A percentile compares a stretch with the other conserved stretches of the same genome.
These are phyloP conservation scores for Nakazawaea peltata DNA, from an alignment of 805 yeast species.

Conservation along the genomic window DNA sequence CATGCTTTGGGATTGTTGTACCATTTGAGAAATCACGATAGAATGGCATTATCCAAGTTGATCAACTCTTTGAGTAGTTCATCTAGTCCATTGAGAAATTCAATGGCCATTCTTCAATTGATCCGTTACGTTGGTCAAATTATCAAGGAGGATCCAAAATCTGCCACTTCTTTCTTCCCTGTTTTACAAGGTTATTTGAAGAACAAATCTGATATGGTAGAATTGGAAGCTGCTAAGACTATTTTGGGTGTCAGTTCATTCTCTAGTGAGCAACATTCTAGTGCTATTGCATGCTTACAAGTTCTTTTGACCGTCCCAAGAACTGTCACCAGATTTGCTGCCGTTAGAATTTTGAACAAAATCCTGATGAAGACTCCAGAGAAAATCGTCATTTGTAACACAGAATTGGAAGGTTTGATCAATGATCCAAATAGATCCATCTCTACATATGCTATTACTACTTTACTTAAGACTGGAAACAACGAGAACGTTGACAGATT, in stretches of 20 bases:
- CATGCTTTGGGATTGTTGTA: constrained; percentile 91
- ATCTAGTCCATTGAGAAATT: constrained; percentile 57
- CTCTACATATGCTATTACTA: constrained; percentile 95
- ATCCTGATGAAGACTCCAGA: constrained; percentile 79
- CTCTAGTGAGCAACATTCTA: constrained; percentile 55
- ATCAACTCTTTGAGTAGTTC: constrained; percentile 66
- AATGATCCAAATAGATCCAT: constrained; percentile 85
- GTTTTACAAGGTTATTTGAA: constrained; percentile 63
- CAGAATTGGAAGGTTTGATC: constrained; percentile 79
- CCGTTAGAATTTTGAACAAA: constrained; percentile 82
- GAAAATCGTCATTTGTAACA: constrained; percentile 68
- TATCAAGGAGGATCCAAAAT: constrained; percentile 61
- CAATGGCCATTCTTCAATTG: constrained; percentile 79
- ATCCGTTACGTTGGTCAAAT: constrained; percentile 75
- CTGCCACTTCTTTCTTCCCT: constrained; percentile 51
- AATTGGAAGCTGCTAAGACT: constrained; percentile 84
- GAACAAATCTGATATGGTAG: constrained; percentile 83
- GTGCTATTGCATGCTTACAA: constrained; percentile 69
- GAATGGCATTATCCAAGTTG: constrained; percentile 88
- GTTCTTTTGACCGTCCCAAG: constrained; percentile 79
- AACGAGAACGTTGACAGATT: constrained; percentile 83
- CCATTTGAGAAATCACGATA: constrained; percentile 82
- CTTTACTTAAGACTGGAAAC: constrained; percentile 90
- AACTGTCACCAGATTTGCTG: constrained; percentile 85
- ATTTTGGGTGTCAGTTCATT: constrained; percentile 49